Base-by-base conservation (phyloP, 768 basidiomycete genomes). In the Candolleomyces eurysporus region DNA sequence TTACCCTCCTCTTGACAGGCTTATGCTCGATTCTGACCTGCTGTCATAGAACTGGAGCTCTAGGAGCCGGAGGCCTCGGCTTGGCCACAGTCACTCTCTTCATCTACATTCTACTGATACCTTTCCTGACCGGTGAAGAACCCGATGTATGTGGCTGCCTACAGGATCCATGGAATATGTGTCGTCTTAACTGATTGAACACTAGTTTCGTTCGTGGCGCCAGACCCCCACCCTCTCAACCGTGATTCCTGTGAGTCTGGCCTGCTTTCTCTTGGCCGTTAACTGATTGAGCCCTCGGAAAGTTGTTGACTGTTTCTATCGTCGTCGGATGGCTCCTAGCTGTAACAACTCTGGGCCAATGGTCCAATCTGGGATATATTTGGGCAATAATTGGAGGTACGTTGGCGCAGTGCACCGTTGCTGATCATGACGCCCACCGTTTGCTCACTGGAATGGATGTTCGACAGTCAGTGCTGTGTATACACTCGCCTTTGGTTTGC, bases 141-240 rank as follows among this genome's bases (percentile, higher is more conserved):
- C 87, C 89, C 40, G 82, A 92, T 67, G 90, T 92, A 69, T 39
- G 65, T 52, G 6, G 22, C 13, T 66, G 86, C 32, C 30, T 10
- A 9, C n/a, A 46, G 22, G 43, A 19, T 17, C 39, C 39, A 52
- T 48, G 32, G 36, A 36, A 48, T 13, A 11, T 36, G 36, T 3
- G 36, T 36, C 36, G 36, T 54, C 54, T 21, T 45, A 50, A 10
- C 42, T 43, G 48, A 19, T n/a, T 43, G 19, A 36, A 36, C 21
- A n/a, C 19, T 68, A 92, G 91, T 92, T 90, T 68, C 85, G 80
- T 51, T 82, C 83, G 16, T 92, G 91, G 91, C 79, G 87, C 65
- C 77, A 89, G 65, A 91, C 90, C 5, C 85, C 86, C 21, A 74
- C 85, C 21, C 73, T 92, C 32, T 89, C 89, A 1, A 81, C 78